These are phyloP conservation scores for Poteriospumella lacustris DNA, from an alignment of 108 stramenopile genomes.

Conservation along the genomic window DNA sequence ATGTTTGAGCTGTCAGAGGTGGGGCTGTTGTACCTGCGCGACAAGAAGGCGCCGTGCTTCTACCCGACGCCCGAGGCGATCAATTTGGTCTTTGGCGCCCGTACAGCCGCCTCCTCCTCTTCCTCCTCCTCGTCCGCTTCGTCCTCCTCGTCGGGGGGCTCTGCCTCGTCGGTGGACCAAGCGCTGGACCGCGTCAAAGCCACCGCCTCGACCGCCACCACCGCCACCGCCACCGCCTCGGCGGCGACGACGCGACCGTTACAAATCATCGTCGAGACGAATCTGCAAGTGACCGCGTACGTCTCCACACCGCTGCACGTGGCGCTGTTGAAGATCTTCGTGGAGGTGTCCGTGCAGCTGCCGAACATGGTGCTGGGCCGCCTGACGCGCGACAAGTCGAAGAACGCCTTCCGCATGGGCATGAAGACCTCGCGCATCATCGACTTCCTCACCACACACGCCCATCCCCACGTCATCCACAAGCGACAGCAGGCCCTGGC, in stretches of 20 bases:
- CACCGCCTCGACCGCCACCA: background rate
- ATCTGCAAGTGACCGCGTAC: slow-evolving; percentile 81
- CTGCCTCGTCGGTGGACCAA: too few relatives aligned
- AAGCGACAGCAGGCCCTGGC: background rate
- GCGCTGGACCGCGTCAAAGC: too few relatives aligned
- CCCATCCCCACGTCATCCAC: slow-evolving; percentile 65
- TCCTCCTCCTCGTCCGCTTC: too few relatives aligned
- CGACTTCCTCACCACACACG: slow-evolving; percentile 75
- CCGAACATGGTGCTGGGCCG: slow-evolving; percentile 75
- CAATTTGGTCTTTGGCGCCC: slow-evolving; percentile 17
- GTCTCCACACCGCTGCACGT: slow-evolving; percentile 62
- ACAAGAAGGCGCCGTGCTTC: background rate
- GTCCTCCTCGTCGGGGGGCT: too few relatives aligned
- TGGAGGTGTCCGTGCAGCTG: slow-evolving; percentile 64
- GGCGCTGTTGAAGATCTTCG: slow-evolving; percentile 74
- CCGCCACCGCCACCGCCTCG: background rate
- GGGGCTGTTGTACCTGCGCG: slow-evolving; percentile 1
- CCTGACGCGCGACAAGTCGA: slow-evolving; percentile 72
- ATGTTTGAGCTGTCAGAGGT: slow-evolving; percentile 1
- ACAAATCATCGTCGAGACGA: slow-evolving; percentile 74
- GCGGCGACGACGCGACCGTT: background rate
- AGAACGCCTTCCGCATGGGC: slow-evolving; percentile 66
- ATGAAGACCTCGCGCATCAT: slow-evolving; percentile 74
- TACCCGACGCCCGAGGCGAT: slow-evolving; percentile 9
- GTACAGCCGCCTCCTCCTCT: background rate